Percentiles rank a stretch among this genome's conserved stretches.
These are phyloP conservation scores for Sphagnum fallax DNA, from an alignment of 228 moss, liverwort and hornwort species.

Conservation along the genomic window DNA sequence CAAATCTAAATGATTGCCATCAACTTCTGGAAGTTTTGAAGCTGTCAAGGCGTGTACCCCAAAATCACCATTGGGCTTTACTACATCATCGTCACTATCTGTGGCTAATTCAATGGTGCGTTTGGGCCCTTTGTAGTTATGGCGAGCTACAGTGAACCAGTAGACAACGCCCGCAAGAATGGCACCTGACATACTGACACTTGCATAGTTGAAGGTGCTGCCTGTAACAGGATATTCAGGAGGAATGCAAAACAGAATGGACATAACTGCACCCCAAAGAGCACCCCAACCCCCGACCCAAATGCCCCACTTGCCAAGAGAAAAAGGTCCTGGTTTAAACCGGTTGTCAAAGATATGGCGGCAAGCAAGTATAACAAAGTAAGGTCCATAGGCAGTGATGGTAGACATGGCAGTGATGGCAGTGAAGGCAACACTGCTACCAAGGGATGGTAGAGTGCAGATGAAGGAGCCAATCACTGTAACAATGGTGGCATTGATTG, in stretches of 20 bases:
- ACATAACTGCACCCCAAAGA: slow-evolving; percentile 29
- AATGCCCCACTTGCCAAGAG: slow-evolving; percentile 22
- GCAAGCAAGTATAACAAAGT: slow-evolving; percentile 32
- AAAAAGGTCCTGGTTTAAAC: slow-evolving; percentile 30
- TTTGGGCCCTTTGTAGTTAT: slow-evolving; percentile 15
- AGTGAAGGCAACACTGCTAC: slow-evolving; percentile 35
- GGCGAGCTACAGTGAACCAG: slow-evolving; percentile 4
- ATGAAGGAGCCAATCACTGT: slow-evolving; percentile 33
- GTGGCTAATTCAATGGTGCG: slow-evolving; percentile 2
- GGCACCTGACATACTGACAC: slow-evolving; percentile 3
- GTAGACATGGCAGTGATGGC: slow-evolving; percentile 48
- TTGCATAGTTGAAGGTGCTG: slow-evolving; percentile 14
- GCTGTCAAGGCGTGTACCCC: too few species aligned
- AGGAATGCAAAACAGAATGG: slow-evolving; percentile 33
- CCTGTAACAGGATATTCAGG: slow-evolving; percentile 27
- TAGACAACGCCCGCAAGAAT: slow-evolving; percentile 9
- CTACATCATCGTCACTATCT: too few species aligned
- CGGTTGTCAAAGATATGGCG: slow-evolving; percentile 27
- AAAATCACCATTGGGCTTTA: too few species aligned
- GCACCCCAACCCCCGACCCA: slow-evolving; percentile 36
- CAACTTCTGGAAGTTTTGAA: too few species aligned
- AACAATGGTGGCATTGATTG: slow-evolving; percentile 29
- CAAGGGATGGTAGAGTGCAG: slow-evolving; percentile 32
- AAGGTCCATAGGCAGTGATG: slow-evolving; percentile 43
- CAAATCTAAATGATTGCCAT: too few species aligned